These are phyloP conservation scores for Saksenaea vasiformis DNA, from an alignment of 371 early-diverging fungal genomes.

Conservation along the genomic window DNA sequence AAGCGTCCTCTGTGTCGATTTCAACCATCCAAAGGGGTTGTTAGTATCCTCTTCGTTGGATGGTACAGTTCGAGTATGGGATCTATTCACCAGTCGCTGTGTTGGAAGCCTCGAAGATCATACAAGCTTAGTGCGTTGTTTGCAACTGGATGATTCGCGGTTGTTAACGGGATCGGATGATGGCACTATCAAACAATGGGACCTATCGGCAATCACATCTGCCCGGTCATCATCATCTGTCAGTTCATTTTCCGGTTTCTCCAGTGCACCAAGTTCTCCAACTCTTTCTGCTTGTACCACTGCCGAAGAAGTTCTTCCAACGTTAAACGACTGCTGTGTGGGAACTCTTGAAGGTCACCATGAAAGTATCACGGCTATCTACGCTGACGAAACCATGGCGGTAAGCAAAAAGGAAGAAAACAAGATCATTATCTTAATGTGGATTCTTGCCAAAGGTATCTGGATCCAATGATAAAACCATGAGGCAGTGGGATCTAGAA, in stretches of 20 bases:
- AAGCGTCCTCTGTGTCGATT: constrained; percentile 67
- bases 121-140: constrained; percentile 61
- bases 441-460: constrained; percentile 48
- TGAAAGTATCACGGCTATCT: constrained; percentile 54
- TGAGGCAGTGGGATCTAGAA: constrained; percentile 87
- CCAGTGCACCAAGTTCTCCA: constrained; percentile 37
- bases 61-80: constrained; percentile 79
- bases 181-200: constrained; percentile 83
- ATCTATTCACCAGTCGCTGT: constrained; percentile 59
- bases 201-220: constrained; percentile 59
- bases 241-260: constrained; percentile 21
- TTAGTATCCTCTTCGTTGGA: constrained; percentile 80
- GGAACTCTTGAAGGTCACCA: constrained; percentile 56
- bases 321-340: constrained; percentile 38
- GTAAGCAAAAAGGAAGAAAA: constrained; percentile 26
- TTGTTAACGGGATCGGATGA: constrained; percentile 84
- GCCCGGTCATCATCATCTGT: constrained; percentile 27
- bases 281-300: constrained; percentile 23
- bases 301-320: constrained; percentile 21
- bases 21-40: constrained; percentile 65
- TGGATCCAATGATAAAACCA: constrained; percentile 88
- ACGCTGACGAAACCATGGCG: constrained; percentile 43
- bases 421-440: neutral
- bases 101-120: constrained; percentile 64
- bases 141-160: constrained; percentile 66